phyloP scores from a whole-genome alignment of 2,329 filamentous ascomycete genomes.

The Madurella fahalii region DNA sequence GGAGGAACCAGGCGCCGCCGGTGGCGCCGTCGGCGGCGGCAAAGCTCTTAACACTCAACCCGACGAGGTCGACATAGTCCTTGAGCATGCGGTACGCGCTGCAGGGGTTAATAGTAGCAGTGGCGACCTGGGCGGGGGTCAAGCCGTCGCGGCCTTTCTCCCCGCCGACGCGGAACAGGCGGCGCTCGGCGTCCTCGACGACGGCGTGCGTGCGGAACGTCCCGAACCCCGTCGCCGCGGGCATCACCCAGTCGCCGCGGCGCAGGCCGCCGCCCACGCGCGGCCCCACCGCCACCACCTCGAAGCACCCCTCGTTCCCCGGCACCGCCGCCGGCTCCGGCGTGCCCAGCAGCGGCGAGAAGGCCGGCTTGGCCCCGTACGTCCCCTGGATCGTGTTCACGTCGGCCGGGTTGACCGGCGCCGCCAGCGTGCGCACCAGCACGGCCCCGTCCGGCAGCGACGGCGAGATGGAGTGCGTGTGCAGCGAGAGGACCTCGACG shows the following conservation, averaged over 20 bases:
- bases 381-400: slow-evolving; percentile 98
- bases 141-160: slow-evolving; percentile 60
- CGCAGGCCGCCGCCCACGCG: slow-evolving; percentile 46
- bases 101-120: slow-evolving; percentile 87
- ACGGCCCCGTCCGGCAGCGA: slow-evolving; percentile 60
- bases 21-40: slow-evolving; percentile 60
- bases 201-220: slow-evolving; percentile 94
- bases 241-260: slow-evolving; percentile 91
- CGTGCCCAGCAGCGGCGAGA: slow-evolving; percentile 69
- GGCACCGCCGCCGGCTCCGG: slow-evolving; percentile 69
- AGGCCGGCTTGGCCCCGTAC: slow-evolving; percentile 80
- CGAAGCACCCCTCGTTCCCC: slow-evolving; percentile 91
- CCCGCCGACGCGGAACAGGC: slow-evolving; percentile 59
- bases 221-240: slow-evolving; percentile 75
- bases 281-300: slow-evolving; percentile 70
- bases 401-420: slow-evolving; percentile 94
- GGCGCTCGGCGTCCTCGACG: slow-evolving; percentile 46
- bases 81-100: slow-evolving; percentile 91
- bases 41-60: slow-evolving; percentile 43
- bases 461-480: slow-evolving; percentile 73
- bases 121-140: slow-evolving; percentile 74
- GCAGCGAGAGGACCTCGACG: slow-evolving; percentile 62
- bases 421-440: slow-evolving; percentile 81
- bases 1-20: slow-evolving; percentile 89
- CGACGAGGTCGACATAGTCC: slow-evolving; percentile 60